These are phyloP conservation scores for Solanum sejunctum DNA, from an alignment of 257 asterid genomes.

Conservation along the genomic window DNA sequence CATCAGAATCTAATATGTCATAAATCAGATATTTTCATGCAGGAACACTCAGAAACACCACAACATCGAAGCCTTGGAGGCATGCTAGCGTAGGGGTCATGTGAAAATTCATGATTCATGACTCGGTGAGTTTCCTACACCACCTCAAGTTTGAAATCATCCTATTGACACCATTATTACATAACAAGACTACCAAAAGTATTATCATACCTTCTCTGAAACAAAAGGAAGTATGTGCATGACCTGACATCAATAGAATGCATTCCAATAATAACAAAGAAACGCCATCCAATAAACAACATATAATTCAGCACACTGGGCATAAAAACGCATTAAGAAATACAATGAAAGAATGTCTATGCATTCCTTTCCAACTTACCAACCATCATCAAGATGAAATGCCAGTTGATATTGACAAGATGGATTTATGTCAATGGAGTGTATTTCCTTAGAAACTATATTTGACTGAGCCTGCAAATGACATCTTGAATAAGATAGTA, in stretches of 20 bases:
- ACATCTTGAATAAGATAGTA: background rate
- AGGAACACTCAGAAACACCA: background rate
- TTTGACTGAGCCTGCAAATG: constrained; percentile 75
- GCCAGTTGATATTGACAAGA: constrained; percentile 83
- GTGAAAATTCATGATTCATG: background rate
- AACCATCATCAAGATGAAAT: constrained; percentile 97
- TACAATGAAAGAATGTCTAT: background rate
- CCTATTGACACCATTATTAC: background rate
- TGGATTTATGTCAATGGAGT: constrained; percentile 79
- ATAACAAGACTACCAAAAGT: background rate
- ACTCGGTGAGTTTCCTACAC: background rate
- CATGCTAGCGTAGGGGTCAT: background rate
- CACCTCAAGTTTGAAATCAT: background rate
- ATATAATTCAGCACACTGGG: background rate
- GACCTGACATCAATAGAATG: background rate
- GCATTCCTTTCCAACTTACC: constrained; percentile 40
- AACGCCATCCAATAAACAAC: background rate
- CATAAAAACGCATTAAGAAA: background rate
- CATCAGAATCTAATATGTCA: background rate
- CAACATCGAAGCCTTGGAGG: background rate
- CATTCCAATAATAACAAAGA: background rate
- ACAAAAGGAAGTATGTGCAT: background rate
- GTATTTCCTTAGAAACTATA: constrained; percentile 66
- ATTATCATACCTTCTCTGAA: background rate
- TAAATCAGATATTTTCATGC: background rate